Percentiles rank a stretch among this genome's conserved stretches.
Evolutionary conservation across 2,329 filamentous ascomycete genomes (phyloP).

Genomic region (Trichoderma hamatum): DNA sequence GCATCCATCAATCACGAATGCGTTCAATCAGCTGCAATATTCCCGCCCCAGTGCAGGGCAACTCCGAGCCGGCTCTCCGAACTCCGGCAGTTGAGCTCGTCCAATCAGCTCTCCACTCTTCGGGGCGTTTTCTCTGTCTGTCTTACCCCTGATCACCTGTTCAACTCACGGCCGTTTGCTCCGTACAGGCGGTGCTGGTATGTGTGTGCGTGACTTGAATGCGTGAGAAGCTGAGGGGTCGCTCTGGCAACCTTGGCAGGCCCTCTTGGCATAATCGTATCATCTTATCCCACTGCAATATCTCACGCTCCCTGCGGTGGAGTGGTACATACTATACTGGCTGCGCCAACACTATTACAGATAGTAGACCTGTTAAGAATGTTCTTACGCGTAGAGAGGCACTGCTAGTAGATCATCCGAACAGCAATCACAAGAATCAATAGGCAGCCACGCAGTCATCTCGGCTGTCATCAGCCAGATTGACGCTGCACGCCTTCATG

Average conservation of each 20-base stretch:
- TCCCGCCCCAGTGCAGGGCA: neutral
- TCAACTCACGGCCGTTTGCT: neutral
- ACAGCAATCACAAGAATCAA: neutral
- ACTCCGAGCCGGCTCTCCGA: neutral
- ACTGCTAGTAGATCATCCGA: neutral
- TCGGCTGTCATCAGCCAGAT: neutral
- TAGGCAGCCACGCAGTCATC: neutral
- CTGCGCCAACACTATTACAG: neutral
- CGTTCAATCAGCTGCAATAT: neutral
- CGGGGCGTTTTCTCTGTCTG: neutral
- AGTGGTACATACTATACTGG: neutral
- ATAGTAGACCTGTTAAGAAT: neutral
- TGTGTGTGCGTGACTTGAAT: slow-evolving; percentile 12
- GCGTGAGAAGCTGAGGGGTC: slow-evolving; percentile 15
- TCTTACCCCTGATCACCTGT: slow-evolving; percentile 19
- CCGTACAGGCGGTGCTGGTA: neutral
- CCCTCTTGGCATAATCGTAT: slow-evolving; percentile 13
- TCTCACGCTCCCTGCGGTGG: neutral
- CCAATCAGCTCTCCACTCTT: neutral
- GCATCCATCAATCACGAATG: neutral
- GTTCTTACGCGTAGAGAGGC: neutral
- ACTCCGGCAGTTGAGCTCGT: neutral
- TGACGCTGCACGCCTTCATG: slow-evolving; percentile 13
- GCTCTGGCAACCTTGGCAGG: slow-evolving; percentile 14
- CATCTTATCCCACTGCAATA: neutral